These are phyloP conservation scores for Candida namnaoensis DNA, from an alignment of 805 yeast species.

Conservation along the genomic window DNA sequence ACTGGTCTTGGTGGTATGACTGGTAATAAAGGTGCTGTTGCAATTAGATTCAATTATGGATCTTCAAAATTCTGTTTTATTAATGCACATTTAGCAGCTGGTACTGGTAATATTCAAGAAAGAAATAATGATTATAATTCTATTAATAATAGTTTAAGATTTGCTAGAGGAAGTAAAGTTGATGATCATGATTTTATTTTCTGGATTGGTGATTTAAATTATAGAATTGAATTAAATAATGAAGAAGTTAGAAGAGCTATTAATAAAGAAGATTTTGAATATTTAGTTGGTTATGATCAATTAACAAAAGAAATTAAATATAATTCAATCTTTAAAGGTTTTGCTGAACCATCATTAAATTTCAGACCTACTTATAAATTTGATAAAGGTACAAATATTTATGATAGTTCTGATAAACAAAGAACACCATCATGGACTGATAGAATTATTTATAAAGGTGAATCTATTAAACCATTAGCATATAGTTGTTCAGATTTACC, in stretches of 20 bases:
- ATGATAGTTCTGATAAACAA: slow-evolving; percentile 87
- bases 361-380: slow-evolving; percentile 91
- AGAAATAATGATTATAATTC: slow-evolving; percentile 79
- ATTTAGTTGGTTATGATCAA: slow-evolving; percentile 68
- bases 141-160: slow-evolving; percentile 66
- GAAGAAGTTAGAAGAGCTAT: slow-evolving; percentile 63
- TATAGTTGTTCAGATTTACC: slow-evolving; percentile 59
- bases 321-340: slow-evolving; percentile 67
- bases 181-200: slow-evolving; percentile 79
- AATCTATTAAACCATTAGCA: slow-evolving; percentile 47
- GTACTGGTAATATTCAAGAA: slow-evolving; percentile 71
- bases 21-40: slow-evolving; percentile 96
- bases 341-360: slow-evolving; percentile 64
- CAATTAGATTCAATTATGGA: slow-evolving; percentile 79
- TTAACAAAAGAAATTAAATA: slow-evolving; percentile 63
- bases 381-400: slow-evolving; percentile 72
- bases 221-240: slow-evolving; percentile 62
- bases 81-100: slow-evolving; percentile 94
- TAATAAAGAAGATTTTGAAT: slow-evolving; percentile 31
- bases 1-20: slow-evolving; percentile 97
- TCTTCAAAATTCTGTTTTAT: slow-evolving; percentile 75
- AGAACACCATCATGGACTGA: slow-evolving; percentile 97
- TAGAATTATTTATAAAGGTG: slow-evolving; percentile 64
- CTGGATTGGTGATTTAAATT: slow-evolving; percentile 95
- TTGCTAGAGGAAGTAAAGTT: slow-evolving; percentile 68